A percentile compares a stretch with the other conserved stretches of the same genome.
phyloP scores from a whole-genome alignment of 208 protist genomes.

The Acanthamoeba castellanii region DNA sequence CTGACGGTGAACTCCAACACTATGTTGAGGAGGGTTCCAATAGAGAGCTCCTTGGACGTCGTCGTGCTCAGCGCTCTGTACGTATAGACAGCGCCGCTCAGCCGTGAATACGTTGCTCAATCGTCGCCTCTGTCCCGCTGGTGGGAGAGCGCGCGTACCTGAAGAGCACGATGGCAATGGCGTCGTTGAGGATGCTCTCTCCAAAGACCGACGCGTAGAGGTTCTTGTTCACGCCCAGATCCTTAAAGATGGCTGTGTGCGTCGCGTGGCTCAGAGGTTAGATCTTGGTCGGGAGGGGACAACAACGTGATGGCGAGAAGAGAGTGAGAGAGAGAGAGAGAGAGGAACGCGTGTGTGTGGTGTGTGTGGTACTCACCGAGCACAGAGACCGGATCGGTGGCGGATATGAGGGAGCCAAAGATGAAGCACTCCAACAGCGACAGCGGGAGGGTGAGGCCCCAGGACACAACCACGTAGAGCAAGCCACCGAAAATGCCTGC shows the following conservation, averaged over 20 bases:
- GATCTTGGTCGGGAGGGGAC: neutral
- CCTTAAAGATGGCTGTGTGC: slow-evolving; percentile 84
- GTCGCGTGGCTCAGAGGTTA: neutral
- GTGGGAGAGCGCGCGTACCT: neutral
- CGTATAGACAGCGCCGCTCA: neutral
- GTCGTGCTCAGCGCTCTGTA: neutral
- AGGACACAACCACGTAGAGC: neutral
- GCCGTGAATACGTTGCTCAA: too few species aligned
- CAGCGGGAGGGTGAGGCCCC: neutral
- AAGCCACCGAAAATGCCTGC: slow-evolving; percentile 76
- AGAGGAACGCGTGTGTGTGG: neutral
- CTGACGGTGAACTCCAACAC: slow-evolving; percentile 53
- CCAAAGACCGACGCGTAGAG: slow-evolving; percentile 89
- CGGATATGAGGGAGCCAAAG: slow-evolving; percentile 88
- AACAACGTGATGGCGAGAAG: neutral
- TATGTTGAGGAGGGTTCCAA: neutral
- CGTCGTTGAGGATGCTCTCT: slow-evolving; percentile 90
- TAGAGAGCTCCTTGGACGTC: neutral
- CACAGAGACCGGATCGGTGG: slow-evolving; percentile 90
- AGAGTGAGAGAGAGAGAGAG: neutral
- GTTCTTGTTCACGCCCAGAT: slow-evolving; percentile 79
- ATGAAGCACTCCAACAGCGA: slow-evolving; percentile 68
- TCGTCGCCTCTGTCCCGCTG: too few species aligned
- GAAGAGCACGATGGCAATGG: slow-evolving; percentile 89
- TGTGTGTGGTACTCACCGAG: slow-evolving; percentile 59